Evolutionary conservation across 148 eudicot species (phyloP), one percentile per base, ranked within the genome.

Genomic region (Vaccinium myrtillus): DNA sequence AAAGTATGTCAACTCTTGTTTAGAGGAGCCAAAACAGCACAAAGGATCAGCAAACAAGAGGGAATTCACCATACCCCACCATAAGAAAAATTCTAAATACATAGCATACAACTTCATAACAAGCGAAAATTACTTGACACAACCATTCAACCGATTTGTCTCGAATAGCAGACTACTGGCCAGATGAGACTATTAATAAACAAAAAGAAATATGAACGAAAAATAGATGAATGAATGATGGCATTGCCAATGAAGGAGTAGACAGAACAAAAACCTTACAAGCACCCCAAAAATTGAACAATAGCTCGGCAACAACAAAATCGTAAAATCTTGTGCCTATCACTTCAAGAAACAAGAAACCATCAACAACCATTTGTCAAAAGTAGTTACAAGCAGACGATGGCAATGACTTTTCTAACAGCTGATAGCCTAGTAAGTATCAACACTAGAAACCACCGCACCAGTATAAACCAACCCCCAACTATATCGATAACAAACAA

Each of bases 331-430:
- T 25, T 81, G n/a, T 48, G 56, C 23, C 9, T 61, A 80, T 80
- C 30, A 32, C 71, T 25, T 51, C 3, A 43, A 15, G 61, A 80
- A 80, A 81, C 56, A 11, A 80, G 82, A 69, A 43, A 46, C n/a
- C 69, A 61, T 61, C 27, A 4, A 65, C 71, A 65, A 65, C 32
- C 32, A 65, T 65, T 65, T 23, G 14, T 12, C 71, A 8, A 23
- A 65, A 65, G 30, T 23, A 65, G 32, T 65, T 65, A 65, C 10
- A 56, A 23, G 25, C 27, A 10, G 9, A 65, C 15, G 5, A 65
- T 65, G n/a, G 25, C 9, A 9, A n/a, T 61, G 27, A n/a, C 70
- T 23, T 63, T 65, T 13, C 30, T 65, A 65, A 65, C 71, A 65
- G 30, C 23, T 65, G 30, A 65, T 65, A 23, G 71, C 71, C 71